These are phyloP conservation scores for Blastomyces parvus DNA, from an alignment of 2,329 filamentous ascomycete genomes.

Conservation along the genomic window DNA sequence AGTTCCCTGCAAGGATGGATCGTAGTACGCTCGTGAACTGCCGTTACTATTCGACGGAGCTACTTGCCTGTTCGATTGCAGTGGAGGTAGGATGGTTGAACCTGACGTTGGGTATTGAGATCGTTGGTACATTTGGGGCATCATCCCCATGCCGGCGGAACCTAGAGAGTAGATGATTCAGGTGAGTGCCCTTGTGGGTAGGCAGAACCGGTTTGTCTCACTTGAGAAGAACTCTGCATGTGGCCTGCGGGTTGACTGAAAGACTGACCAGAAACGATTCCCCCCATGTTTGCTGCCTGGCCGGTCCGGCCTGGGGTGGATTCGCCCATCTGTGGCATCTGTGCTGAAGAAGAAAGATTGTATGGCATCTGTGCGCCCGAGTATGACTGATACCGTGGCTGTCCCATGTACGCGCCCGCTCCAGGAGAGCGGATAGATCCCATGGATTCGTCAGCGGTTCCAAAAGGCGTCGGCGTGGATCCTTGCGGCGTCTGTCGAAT, in stretches of 20 bases:
- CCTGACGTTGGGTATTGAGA: background rate
- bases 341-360: conserved; percentile 1
- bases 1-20: conserved; percentile 5
- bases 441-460: conserved; percentile 23
- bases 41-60: conserved; percentile 1
- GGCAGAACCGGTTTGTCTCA: conserved; percentile 8
- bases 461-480: conserved; percentile 1
- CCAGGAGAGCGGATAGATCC: conserved; percentile 25
- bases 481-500: conserved; percentile 3
- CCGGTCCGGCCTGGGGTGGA: conserved; percentile 2
- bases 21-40: conserved; percentile 2
- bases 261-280: conserved; percentile 7
- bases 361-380: conserved; percentile 5
- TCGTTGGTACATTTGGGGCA: conserved; percentile 8
- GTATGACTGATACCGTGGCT: conserved; percentile 20
- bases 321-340: conserved; percentile 6
- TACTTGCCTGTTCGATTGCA: conserved; percentile 2
- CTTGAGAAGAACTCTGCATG: conserved; percentile 8
- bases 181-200: conserved; percentile 7
- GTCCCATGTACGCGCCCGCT: conserved; percentile 18
- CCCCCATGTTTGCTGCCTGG: conserved; percentile 5
- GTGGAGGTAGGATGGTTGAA: conserved; percentile 3
- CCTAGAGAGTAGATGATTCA: conserved; percentile 4
- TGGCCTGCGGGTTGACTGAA: conserved; percentile 6
- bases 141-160: conserved; percentile 8